Percentiles rank a stretch among this genome's conserved stretches.
phyloP scores from a whole-genome alignment of 768 basidiomycete species.

The Lactarius pseudohatsudake region DNA sequence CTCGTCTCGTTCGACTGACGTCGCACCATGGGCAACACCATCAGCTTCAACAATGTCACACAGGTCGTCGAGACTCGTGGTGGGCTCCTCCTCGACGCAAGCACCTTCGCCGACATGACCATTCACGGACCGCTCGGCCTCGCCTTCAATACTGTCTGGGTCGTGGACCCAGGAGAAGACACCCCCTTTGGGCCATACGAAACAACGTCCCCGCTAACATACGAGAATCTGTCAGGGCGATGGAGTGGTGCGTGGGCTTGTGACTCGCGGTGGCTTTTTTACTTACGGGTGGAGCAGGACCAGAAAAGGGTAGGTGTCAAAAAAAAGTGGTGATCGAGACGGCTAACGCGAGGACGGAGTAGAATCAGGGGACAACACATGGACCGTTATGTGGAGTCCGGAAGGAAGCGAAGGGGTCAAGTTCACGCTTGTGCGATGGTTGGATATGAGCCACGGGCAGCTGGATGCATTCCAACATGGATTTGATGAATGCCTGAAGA shows the following conservation, averaged over 20 bases:
- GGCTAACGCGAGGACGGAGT: constrained; percentile 14
- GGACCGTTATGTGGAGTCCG: constrained; percentile 20
- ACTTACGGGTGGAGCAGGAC: constrained; percentile 17
- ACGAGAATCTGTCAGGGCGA: constrained; percentile 14
- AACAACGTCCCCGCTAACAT: constrained; percentile 1
- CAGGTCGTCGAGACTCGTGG: constrained; percentile 7
- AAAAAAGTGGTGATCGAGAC: not conserved
- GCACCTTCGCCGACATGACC: constrained; percentile 7
- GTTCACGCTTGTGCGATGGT: constrained; percentile 7
- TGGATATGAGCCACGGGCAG: constrained; percentile 10
- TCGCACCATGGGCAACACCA: constrained; percentile 13
- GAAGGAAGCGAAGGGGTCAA: constrained; percentile 16
- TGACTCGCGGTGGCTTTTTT: not conserved
- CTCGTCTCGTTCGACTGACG: not conserved
- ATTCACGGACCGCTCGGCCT: constrained; percentile 10
- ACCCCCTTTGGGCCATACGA: constrained; percentile 19
- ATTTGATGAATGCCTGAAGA: not conserved
- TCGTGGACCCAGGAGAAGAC: constrained; percentile 5
- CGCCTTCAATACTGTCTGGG: constrained; percentile 18
- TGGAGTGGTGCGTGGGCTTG: constrained; percentile 19
- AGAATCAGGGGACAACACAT: constrained; percentile 6
- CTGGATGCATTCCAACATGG: constrained; percentile 8
- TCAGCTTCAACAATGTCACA: constrained; percentile 16
- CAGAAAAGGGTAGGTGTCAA: constrained; percentile 16
- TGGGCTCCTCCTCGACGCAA: constrained; percentile 23